phyloP scores from a whole-genome alignment of 2,329 filamentous ascomycete genomes.

The Pseudocercospora eumusae region DNA sequence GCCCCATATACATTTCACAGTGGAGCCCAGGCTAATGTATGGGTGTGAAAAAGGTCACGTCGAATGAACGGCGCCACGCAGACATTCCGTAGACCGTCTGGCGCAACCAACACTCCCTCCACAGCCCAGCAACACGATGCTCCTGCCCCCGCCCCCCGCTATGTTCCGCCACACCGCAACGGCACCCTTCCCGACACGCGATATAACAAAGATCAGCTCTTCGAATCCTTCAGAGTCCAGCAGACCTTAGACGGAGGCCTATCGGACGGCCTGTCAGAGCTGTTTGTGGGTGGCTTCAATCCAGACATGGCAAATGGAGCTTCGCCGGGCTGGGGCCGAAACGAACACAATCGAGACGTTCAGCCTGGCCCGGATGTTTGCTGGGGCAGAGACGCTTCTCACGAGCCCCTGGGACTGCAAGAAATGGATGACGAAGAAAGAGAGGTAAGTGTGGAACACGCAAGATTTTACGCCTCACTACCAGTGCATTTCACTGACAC shows the following conservation, averaged over 20 bases:
- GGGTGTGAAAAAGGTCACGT: conserved; percentile 54
- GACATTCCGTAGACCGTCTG: conserved; percentile 66
- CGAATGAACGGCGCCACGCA: conserved; percentile 67
- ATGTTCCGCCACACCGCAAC: conserved; percentile 66
- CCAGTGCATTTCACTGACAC: conserved; percentile 16
- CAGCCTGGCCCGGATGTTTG: conserved; percentile 85
- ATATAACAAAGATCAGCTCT: conserved; percentile 77
- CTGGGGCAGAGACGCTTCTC: conserved; percentile 75
- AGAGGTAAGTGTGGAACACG: conserved; percentile 51
- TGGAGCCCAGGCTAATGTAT: conserved; percentile 14
- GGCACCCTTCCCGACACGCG: conserved; percentile 59
- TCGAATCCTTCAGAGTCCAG: conserved; percentile 69
- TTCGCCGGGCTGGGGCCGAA: conserved; percentile 69
- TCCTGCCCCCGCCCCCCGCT: conserved; percentile 45
- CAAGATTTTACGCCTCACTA: neutral
- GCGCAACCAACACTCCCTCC: conserved; percentile 56
- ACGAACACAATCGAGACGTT: conserved; percentile 68
- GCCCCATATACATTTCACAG: conserved; percentile 5
- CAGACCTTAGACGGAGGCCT: conserved; percentile 61
- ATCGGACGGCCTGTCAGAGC: conserved; percentile 63
- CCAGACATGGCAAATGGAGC: conserved; percentile 68
- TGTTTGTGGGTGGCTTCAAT: conserved; percentile 78
- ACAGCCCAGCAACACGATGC: conserved; percentile 43
- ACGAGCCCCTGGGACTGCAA: conserved; percentile 70
- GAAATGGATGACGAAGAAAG: conserved; percentile 70